Base-by-base conservation (phyloP, 306 rosid genomes). In the Cicer cuneatum region DNA sequence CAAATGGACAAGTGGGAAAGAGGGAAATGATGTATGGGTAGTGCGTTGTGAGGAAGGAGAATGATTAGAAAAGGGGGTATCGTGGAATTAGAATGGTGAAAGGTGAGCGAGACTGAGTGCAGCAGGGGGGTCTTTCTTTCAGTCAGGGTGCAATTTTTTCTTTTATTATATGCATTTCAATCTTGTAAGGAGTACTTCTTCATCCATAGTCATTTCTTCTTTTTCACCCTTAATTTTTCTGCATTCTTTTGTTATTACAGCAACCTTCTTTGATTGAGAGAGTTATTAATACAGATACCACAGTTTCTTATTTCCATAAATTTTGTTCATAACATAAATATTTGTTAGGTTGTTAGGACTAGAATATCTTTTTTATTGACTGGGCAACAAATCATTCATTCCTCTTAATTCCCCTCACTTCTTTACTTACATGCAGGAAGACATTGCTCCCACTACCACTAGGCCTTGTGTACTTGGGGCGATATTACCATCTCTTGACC, bases 401-500 rank as follows among this genome's bases (percentile, higher is more conserved):
- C 18, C 63, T 80, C 49, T 54, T 78, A 61, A 53, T 71, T 66
- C 51, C 38, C 59, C 73, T 61, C 74, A 61, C 75, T 48, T 29
- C 57, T 73, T 80, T 47, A 39, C 77, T 45, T 74, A 37, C 53
- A 84, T 78, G 84, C 88, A 94, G 98, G 94, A 94, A 94, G 89
- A 73, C 84, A 89, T 59, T 94, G 87, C 84, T 94, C 74, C 97
- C 96, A 64, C 81, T 94, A 71, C 98, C 96, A 9, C 54, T 91
- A n/a, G 98, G 98, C 67, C 87, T 94, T 6, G 72, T 91, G 77
- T 84, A 78, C 77, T 83, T 94, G 77, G 98, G 98, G 78, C 87
- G 80, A 78, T 86, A 71, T 72, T 91, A 94, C 87, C 77, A 80
- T 41, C 56, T 85, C 69, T 77, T 94, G 89, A 90, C 98, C 29